Evolutionary conservation across 1,139 yeast genomes (phyloP).

Genomic region (Saccharomyces hybrid): DNA sequence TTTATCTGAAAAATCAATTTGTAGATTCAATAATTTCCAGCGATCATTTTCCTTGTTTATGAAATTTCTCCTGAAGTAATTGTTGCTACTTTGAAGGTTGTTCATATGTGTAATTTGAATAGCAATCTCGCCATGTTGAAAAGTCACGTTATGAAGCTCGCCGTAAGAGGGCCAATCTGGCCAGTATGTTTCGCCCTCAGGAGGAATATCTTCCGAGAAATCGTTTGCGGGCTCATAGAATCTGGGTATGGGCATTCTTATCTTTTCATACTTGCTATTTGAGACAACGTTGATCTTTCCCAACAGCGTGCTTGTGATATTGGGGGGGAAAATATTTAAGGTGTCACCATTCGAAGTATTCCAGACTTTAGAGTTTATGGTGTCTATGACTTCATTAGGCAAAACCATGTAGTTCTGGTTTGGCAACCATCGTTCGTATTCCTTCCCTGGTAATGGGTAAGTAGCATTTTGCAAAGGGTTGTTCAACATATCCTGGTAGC

Average conservation of each 20-base stretch:
- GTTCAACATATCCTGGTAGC: constrained; percentile 47
- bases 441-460: constrained; percentile 49
- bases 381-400: constrained; percentile 48
- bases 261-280: constrained; percentile 14
- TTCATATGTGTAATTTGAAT: constrained; percentile 25
- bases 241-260: constrained; percentile 27
- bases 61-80: constrained; percentile 12
- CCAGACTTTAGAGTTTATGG: constrained; percentile 23
- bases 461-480: constrained; percentile 40
- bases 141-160: constrained; percentile 27
- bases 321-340: constrained; percentile 21
- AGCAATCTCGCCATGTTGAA: constrained; percentile 23
- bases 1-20: constrained; percentile 28
- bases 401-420: constrained; percentile 48
- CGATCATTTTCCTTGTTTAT: constrained; percentile 29
- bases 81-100: constrained; percentile 14
- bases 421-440: constrained; percentile 45
- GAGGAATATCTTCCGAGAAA: constrained; percentile 18
- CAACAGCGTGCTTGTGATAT: constrained; percentile 25
- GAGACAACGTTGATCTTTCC: constrained; percentile 20
- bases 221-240: constrained; percentile 27
- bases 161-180: constrained; percentile 17
- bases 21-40: constrained; percentile 29
- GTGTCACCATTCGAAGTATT: constrained; percentile 5
- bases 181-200: constrained; percentile 22